Conservation (phyloP, 768 basidiomycete genomes). For the Naganishia vaughanmartiniae region DNA sequence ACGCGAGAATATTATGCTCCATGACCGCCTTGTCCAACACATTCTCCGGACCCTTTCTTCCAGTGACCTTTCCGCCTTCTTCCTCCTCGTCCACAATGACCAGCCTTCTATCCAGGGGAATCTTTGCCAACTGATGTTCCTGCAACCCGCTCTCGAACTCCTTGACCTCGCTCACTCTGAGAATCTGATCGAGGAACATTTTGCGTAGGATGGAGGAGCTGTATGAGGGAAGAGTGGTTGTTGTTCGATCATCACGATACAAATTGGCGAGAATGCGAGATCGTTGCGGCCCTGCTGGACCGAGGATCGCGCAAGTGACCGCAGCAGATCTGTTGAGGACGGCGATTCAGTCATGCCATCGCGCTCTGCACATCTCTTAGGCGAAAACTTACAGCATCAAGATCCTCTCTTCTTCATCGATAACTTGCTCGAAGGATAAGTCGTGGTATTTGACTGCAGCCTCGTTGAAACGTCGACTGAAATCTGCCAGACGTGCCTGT, state of each 20-base stretch:
- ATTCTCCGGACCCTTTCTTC: conserved; percentile 85
- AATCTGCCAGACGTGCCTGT: conserved; percentile 92
- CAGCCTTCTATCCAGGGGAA: conserved; percentile 60
- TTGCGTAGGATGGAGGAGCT: conserved; percentile 76
- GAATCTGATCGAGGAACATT: conserved; percentile 97
- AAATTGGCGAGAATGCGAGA: conserved; percentile 88
- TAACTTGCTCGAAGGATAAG: conserved; percentile 80
- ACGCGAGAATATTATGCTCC: conserved; percentile 96
- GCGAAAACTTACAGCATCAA: conserved; percentile 74
- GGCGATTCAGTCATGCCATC: background rate
- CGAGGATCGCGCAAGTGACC: conserved; percentile 92
- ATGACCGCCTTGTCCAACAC: conserved; percentile 96
- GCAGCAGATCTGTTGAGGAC: conserved; percentile 66
- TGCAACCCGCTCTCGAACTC: conserved; percentile 80
- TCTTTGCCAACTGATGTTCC: conserved; percentile 89
- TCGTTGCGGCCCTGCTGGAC: conserved; percentile 93
- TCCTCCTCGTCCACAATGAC: conserved; percentile 55
- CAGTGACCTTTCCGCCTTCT: conserved; percentile 58
- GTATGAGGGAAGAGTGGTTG: conserved; percentile 54
- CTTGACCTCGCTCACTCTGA: conserved; percentile 82
- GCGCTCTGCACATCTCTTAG: background rate
- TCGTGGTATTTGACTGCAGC: conserved; percentile 93
- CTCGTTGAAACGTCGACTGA: conserved; percentile 85
- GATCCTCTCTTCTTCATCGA: conserved; percentile 88
- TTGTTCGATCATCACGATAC: conserved; percentile 86